Evolutionary conservation across 495 filamentous ascomycete species (phyloP).

Genomic region (Podospora appendiculata): DNA sequence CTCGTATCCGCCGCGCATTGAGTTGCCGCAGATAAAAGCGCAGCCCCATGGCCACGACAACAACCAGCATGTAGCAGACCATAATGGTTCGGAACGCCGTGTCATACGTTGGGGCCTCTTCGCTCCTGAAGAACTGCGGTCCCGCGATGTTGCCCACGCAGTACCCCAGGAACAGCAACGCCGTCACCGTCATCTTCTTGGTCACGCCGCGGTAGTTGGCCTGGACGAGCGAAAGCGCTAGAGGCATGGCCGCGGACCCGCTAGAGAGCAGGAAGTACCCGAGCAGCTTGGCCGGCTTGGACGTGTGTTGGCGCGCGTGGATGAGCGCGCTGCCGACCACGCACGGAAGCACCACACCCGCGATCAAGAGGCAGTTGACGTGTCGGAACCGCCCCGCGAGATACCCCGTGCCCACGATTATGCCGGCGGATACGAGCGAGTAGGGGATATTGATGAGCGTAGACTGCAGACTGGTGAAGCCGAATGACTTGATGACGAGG

Average conservation of each 20-base stretch:
- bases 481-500: slow-evolving; percentile 31
- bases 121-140: slow-evolving; percentile 55
- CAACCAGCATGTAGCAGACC: slow-evolving; percentile 12
- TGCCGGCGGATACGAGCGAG: neutral
- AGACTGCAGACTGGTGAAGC: slow-evolving; percentile 28
- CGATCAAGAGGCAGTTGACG: slow-evolving; percentile 29
- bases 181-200: slow-evolving; percentile 34
- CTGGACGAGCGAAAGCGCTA: neutral
- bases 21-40: neutral
- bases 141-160: slow-evolving; percentile 60
- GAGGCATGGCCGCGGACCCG: neutral
- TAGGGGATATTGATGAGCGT: slow-evolving; percentile 2
- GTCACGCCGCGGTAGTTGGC: slow-evolving; percentile 28
- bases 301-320: neutral
- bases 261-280: neutral
- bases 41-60: neutral
- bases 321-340: slow-evolving; percentile 1
- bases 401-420: slow-evolving; percentile 21
- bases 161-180: slow-evolving; percentile 49
- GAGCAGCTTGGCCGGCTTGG: neutral
- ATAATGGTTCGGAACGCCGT: slow-evolving; percentile 55
- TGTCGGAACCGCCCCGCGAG: slow-evolving; percentile 31
- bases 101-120: slow-evolving; percentile 50
- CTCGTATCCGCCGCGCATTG: neutral
- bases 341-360: slow-evolving; percentile 11